Percentiles rank a stretch among this genome's conserved stretches.
Conservation (phyloP, 768 basidiomycete species). For the Mycena chlorophos region DNA sequence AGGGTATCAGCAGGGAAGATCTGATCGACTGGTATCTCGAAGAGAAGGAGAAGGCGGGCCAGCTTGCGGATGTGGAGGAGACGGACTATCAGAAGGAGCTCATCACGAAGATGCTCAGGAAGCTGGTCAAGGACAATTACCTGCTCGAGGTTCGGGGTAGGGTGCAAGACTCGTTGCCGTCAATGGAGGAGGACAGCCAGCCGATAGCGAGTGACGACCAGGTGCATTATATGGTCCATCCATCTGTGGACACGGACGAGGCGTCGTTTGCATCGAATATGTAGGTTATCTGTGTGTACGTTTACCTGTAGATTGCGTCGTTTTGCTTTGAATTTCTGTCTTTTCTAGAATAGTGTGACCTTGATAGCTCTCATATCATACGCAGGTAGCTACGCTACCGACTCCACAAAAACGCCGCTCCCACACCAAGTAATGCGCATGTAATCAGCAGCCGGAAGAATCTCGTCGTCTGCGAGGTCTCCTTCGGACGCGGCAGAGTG, state of each 20-base stretch:
- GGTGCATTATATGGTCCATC: constrained; percentile 89
- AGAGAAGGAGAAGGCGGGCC: constrained; percentile 62
- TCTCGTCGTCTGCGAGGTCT: no score
- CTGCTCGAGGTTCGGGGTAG: constrained; percentile 83
- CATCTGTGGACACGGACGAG: constrained; percentile 74
- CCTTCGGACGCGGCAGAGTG: no score
- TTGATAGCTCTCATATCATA: no score
- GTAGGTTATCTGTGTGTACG: neutral
- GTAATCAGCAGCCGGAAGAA: no score
- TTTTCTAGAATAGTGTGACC: no score
- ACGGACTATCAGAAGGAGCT: constrained; percentile 90
- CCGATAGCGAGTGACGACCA: constrained; percentile 58
- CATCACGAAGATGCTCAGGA: constrained; percentile 83
- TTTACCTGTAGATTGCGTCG: neutral
- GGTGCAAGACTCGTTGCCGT: constrained; percentile 75
- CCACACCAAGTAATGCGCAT: no score
- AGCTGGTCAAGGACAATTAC: constrained; percentile 90
- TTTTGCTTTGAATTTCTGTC: constrained; percentile 2
- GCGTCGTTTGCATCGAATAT: constrained; percentile 43
- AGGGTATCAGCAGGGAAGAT: constrained; percentile 85
- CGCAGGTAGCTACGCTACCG: no score
- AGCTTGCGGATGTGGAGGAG: constrained; percentile 81
- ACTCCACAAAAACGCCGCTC: no score
- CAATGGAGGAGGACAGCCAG: constrained; percentile 60
- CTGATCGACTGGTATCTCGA: constrained; percentile 98